Evolutionary conservation across 2,329 filamentous ascomycete species (phyloP).

Genomic region (Meredithiella fracta): DNA sequence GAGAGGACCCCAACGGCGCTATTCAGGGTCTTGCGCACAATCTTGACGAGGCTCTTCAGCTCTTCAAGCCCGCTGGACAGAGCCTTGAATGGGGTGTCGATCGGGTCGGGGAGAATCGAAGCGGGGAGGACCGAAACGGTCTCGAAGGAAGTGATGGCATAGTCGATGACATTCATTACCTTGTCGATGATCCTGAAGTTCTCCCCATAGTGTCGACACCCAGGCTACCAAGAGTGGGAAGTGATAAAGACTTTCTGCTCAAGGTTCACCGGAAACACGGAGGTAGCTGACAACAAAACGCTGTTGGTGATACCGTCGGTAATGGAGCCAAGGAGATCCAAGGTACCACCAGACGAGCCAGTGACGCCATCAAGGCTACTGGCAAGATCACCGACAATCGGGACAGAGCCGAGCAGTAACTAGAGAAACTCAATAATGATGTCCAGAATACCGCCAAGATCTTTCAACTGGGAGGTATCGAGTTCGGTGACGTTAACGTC

Average conservation of each 20-base stretch:
- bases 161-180: slow-evolving; percentile 6
- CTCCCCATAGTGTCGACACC: not conserved
- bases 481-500: not conserved
- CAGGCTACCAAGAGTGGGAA: not conserved
- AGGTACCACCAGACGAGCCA: not conserved
- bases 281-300: not conserved
- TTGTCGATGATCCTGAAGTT: not conserved
- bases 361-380: not conserved
- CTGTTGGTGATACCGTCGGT: not conserved
- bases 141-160: not conserved
- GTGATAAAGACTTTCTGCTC: not conserved
- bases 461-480: not conserved
- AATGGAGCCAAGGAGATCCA: not conserved
- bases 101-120: slow-evolving; percentile 1
- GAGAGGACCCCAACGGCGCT: not conserved
- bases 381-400: not conserved
- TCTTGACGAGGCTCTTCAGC: slow-evolving; percentile 1
- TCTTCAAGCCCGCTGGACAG: not conserved
- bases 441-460: not conserved
- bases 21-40: not conserved
- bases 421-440: not conserved
- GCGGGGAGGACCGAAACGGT: slow-evolving; percentile 3
- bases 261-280: not conserved
- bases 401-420: slow-evolving; percentile 1
- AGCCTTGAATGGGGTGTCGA: slow-evolving; percentile 1